Base-by-base conservation (phyloP, 108 stramenopile genomes). In the Skeletonema marinoi region DNA sequence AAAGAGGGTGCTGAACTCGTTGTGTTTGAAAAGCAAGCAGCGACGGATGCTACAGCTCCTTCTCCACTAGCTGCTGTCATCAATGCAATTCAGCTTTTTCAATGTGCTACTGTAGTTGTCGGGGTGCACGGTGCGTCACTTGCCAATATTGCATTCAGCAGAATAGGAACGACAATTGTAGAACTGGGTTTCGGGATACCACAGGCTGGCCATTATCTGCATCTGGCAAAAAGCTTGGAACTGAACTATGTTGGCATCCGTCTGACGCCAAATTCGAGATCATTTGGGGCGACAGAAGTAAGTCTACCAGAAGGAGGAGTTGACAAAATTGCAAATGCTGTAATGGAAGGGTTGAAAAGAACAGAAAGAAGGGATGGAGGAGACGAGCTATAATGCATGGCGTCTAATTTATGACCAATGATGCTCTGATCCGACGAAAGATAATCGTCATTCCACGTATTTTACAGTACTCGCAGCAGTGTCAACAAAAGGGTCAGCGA, bases 71-170 rank as follows among this genome's bases (percentile, higher is more conserved):
- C 38, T 21, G 54, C 39, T 66, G 56, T 60, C 4, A 74, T 9
- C 4, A 58, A 74, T 31, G 33, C 74, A 6, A 56, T 74, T 30
- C 25, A 66, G 56, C 41, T 74, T 12, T 74, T 74, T 42, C 17
- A 29, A 32, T 74, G 66, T 58, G 74, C 74, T 9, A 35, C 19
- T 60, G 65, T 74, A 39, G 65, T 74, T n/a, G 56, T 74, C 14
- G 74, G 74, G 8, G 74, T 74, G 19, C 74, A 74, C 39, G 74
- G 74, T 14, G 74, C 74, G 0, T 56, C 74, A 6, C 74, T 74
- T 32, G 74, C 74, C 30, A 74, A 74, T 33, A 60, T 74, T 66
- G 74, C 74, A 38, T 74, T 74, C 35, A 56, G 50, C 11, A 19
- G 36, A 31, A 42, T n/a, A 33, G 74, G 74, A 30, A 59, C 65